Evolutionary conservation across 305 asterid genomes (phyloP).

Genomic region (Fraxinus angustifolia): DNA sequence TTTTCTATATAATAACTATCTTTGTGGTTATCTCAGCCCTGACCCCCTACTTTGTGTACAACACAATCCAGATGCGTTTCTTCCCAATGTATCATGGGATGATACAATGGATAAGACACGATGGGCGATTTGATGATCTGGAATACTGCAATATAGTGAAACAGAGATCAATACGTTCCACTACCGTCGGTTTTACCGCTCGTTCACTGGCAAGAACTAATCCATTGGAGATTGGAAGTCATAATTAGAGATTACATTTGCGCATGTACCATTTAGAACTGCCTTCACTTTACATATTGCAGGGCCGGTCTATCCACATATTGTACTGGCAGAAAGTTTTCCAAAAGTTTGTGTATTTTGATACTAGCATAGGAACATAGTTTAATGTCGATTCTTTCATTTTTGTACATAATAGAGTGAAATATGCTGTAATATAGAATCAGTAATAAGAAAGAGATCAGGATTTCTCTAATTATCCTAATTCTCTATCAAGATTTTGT

Average conservation of each 20-base stretch:
- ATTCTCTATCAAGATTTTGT: background rate
- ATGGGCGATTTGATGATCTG: slow-evolving; percentile 67
- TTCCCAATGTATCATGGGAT: slow-evolving; percentile 87
- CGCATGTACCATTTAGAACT: slow-evolving; percentile 10
- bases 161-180: slow-evolving; percentile 65
- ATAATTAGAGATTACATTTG: slow-evolving; percentile 17
- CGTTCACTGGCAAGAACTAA: slow-evolving; percentile 70
- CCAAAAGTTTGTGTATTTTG: slow-evolving; percentile 37
- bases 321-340: slow-evolving; percentile 8
- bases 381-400: slow-evolving; percentile 36
- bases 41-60: slow-evolving; percentile 61
- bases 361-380: slow-evolving; percentile 8
- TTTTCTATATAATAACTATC: slow-evolving; percentile 50
- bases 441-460: slow-evolving; percentile 1
- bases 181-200: slow-evolving; percentile 83
- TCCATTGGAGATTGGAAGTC: slow-evolving; percentile 38
- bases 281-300: slow-evolving; percentile 17
- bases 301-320: slow-evolving; percentile 14
- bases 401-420: slow-evolving; percentile 15
- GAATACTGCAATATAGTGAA: slow-evolving; percentile 64
- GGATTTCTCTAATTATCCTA: background rate
- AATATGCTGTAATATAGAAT: background rate
- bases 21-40: slow-evolving; percentile 65
- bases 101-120: slow-evolving; percentile 89
- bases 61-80: slow-evolving; percentile 63